Conservation (phyloP, 1,284 basidiomycete genomes). For the Heimioporus retisporus region DNA sequence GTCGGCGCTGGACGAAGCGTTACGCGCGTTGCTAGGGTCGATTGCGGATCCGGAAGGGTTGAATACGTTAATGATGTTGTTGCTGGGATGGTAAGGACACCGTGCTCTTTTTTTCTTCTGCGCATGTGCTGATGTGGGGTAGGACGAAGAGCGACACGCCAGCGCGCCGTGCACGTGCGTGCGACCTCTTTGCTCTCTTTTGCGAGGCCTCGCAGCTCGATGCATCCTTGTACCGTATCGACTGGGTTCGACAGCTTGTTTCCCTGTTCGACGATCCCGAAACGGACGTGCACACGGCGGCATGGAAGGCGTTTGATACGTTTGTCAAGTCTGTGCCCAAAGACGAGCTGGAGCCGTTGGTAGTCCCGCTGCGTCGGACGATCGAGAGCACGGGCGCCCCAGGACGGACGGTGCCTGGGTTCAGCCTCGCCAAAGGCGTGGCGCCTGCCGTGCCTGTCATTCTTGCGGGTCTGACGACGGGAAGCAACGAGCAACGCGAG, state of each 20-base stretch:
- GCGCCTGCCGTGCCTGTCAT: slow-evolving; percentile 91
- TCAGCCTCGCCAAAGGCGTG: slow-evolving; percentile 93
- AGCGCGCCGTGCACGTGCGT: slow-evolving; percentile 80
- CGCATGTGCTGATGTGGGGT: not conserved
- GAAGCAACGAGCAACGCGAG: slow-evolving; percentile 89
- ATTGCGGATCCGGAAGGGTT: slow-evolving; percentile 89
- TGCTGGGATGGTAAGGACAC: slow-evolving; percentile 83
- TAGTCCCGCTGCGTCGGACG: slow-evolving; percentile 89
- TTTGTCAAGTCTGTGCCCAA: slow-evolving; percentile 95
- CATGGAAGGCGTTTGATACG: slow-evolving; percentile 87
- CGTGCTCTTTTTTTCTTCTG: not conserved
- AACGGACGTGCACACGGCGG: slow-evolving; percentile 82
- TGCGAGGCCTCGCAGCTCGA: slow-evolving; percentile 88
- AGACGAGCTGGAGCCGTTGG: slow-evolving; percentile 91
- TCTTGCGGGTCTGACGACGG: slow-evolving; percentile 87
- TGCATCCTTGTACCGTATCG: slow-evolving; percentile 86
- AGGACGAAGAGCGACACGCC: slow-evolving; percentile 86
- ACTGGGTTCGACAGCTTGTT: slow-evolving; percentile 97
- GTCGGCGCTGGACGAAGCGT: slow-evolving; percentile 81
- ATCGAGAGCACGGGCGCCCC: slow-evolving; percentile 90
- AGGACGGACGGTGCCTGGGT: slow-evolving; percentile 86
- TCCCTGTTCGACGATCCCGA: slow-evolving; percentile 87
- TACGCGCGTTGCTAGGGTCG: slow-evolving; percentile 79
- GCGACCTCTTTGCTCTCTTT: slow-evolving; percentile 83
- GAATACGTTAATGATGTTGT: slow-evolving; percentile 88